A percentile compares a stretch with the other conserved stretches of the same genome.
Evolutionary conservation across 2,329 filamentous ascomycete species (phyloP).

Genomic region (Thelonectria blattea): DNA sequence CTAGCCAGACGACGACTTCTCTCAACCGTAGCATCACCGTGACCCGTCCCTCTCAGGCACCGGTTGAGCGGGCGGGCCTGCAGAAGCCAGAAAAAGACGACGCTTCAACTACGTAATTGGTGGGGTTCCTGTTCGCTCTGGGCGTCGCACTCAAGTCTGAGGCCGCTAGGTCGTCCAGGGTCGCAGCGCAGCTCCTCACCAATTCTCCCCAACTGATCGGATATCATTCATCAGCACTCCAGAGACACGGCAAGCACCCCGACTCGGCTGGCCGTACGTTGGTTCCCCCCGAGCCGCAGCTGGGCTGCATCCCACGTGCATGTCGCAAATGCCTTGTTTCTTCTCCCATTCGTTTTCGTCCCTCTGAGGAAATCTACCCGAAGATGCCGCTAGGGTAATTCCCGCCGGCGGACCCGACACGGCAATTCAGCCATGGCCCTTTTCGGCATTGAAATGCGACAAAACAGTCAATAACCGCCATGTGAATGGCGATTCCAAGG

Average conservation of each 20-base stretch:
- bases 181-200: slow-evolving; percentile 17
- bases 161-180: slow-evolving; percentile 5
- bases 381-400: slow-evolving; percentile 24
- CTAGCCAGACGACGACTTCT: slow-evolving; percentile 4
- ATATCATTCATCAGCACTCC: neutral
- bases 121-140: slow-evolving; percentile 15
- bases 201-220: neutral
- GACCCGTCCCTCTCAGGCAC: neutral
- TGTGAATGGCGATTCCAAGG: neutral
- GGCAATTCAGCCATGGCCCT: slow-evolving; percentile 8
- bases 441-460: slow-evolving; percentile 10
- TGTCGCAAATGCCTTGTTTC: slow-evolving; percentile 8
- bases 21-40: neutral
- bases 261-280: neutral
- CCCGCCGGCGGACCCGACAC: neutral
- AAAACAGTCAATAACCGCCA: neutral
- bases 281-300: slow-evolving; percentile 11
- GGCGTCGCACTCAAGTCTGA: slow-evolving; percentile 14
- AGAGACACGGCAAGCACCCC: slow-evolving; percentile 5
- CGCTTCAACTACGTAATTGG: slow-evolving; percentile 26
- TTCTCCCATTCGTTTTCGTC: slow-evolving; percentile 25
- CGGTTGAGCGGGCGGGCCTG: slow-evolving; percentile 3
- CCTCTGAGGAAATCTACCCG: slow-evolving; percentile 14
- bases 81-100: neutral
- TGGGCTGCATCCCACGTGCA: slow-evolving; percentile 20